phyloP scores from a whole-genome alignment of 2,329 filamentous ascomycete genomes.

The Fusarium mundagurra region DNA sequence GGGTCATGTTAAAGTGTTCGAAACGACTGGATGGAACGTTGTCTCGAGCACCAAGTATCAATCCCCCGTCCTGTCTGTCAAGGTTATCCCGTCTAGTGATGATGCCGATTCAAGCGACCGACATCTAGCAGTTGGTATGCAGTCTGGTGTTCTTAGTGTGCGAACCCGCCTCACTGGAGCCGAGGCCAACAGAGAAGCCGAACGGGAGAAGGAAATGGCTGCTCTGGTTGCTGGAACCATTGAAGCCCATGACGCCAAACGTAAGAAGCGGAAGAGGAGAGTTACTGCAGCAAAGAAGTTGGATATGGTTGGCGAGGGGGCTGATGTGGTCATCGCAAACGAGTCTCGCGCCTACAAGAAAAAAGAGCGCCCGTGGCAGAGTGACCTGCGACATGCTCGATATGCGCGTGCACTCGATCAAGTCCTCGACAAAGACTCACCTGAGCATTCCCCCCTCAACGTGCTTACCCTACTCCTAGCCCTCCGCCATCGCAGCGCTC shows the following conservation, averaged over 20 bases:
- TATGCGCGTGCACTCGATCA: constrained; percentile 83
- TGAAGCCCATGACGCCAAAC: constrained; percentile 78
- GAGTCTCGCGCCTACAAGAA: constrained; percentile 62
- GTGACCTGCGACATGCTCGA: constrained; percentile 78
- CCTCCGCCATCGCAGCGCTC: constrained; percentile 85
- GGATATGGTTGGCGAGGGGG: constrained; percentile 84
- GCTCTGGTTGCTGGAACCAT: constrained; percentile 81
- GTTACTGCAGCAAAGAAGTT: constrained; percentile 62
- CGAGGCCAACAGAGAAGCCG: constrained; percentile 78
- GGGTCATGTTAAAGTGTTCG: constrained; percentile 96
- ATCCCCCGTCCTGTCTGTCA: constrained; percentile 86
- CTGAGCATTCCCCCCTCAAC: constrained; percentile 67
- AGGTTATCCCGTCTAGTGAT: constrained; percentile 66
- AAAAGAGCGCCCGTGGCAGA: constrained; percentile 81
- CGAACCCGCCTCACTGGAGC: constrained; percentile 87
- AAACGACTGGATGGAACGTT: constrained; percentile 94
- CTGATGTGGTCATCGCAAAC: constrained; percentile 88
- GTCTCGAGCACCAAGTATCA: constrained; percentile 96
- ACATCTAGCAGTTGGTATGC: constrained; percentile 94
- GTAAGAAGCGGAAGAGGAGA: constrained; percentile 73
- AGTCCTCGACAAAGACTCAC: constrained; percentile 67
- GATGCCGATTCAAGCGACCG: constrained; percentile 74
- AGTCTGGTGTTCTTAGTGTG: constrained; percentile 90
- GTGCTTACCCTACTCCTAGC: constrained; percentile 83
- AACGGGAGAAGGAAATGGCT: constrained; percentile 86